These are phyloP conservation scores for Myxozyma sirexii DNA, from an alignment of 805 yeast genomes.

Conservation along the genomic window DNA sequence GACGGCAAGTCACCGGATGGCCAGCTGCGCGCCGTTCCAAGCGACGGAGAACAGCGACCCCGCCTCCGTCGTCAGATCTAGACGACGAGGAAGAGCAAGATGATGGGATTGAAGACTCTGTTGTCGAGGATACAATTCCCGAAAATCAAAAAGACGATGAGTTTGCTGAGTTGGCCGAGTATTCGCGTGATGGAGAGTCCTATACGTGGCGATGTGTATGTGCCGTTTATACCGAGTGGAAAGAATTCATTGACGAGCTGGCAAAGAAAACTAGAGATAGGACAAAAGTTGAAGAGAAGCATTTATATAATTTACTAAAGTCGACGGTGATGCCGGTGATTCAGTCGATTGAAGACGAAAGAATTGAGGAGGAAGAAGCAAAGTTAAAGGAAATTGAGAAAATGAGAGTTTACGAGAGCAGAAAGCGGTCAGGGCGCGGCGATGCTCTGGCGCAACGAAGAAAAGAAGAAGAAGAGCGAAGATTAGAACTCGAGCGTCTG, in stretches of 20 bases:
- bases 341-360: constrained; percentile 37
- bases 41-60: constrained; percentile 13
- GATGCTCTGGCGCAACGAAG: constrained; percentile 37
- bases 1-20: constrained; percentile 23
- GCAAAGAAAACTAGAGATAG: constrained; percentile 27
- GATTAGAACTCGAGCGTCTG: constrained; percentile 22
- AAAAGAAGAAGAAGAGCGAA: constrained; percentile 36
- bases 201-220: constrained; percentile 42
- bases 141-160: neutral
- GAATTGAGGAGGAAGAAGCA: constrained; percentile 36
- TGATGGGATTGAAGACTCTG: neutral
- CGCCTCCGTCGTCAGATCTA: constrained; percentile 11
- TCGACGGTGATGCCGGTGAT: constrained; percentile 40
- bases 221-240: constrained; percentile 40
- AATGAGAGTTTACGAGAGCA: constrained; percentile 38
- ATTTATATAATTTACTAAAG: constrained; percentile 32
- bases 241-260: constrained; percentile 31
- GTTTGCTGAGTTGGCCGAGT: constrained; percentile 15
- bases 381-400: constrained; percentile 38
- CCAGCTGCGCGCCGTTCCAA: constrained; percentile 23
- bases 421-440: constrained; percentile 43
- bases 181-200: constrained; percentile 30
- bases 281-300: constrained; percentile 30
- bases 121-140: neutral
- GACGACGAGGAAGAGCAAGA: constrained; percentile 24